Percentiles rank a stretch among this genome's conserved stretches.
These are phyloP conservation scores for Corylus americana DNA, from an alignment of 306 rosid species.

Conservation along the genomic window DNA sequence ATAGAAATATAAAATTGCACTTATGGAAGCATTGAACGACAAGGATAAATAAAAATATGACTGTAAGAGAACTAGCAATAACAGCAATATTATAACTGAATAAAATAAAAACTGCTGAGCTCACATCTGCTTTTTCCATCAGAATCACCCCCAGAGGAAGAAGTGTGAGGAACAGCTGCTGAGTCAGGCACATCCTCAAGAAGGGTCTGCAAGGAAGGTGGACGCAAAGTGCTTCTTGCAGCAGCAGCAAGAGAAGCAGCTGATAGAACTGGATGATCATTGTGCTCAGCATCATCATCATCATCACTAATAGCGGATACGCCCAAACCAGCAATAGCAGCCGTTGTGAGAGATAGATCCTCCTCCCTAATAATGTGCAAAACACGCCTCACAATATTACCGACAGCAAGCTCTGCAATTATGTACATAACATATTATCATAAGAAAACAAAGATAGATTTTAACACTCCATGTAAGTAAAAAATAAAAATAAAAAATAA, in stretches of 20 bases:
- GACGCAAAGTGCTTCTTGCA: slow-evolving; percentile 93
- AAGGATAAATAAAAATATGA: slow-evolving; percentile 8
- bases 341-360: slow-evolving; percentile 81
- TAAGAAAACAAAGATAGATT: slow-evolving; percentile 21
- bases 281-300: slow-evolving; percentile 71
- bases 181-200: slow-evolving; percentile 75
- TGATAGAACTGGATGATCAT: slow-evolving; percentile 70
- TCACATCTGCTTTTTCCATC: slow-evolving; percentile 92
- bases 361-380: slow-evolving; percentile 96
- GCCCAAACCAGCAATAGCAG: slow-evolving; percentile 80
- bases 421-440: slow-evolving; percentile 32
- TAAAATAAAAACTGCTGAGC: slow-evolving; percentile 26
- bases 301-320: slow-evolving; percentile 78
- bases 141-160: slow-evolving; percentile 94
- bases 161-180: slow-evolving; percentile 56
- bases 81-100: neutral
- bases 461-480: slow-evolving; percentile 1
- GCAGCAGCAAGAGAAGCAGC: slow-evolving; percentile 94
- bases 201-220: slow-evolving; percentile 96
- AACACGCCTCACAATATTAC: slow-evolving; percentile 96
- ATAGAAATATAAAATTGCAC: neutral
- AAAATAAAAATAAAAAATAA: slow-evolving; percentile 13
- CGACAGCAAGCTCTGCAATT: slow-evolving; percentile 91
- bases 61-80: neutral
- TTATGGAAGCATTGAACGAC: neutral